Evolutionary conservation across 2,329 filamentous ascomycete genomes (phyloP), one percentile per base, ranked within the genome.

Genomic region (Chalaropsis thielavioides): DNA sequence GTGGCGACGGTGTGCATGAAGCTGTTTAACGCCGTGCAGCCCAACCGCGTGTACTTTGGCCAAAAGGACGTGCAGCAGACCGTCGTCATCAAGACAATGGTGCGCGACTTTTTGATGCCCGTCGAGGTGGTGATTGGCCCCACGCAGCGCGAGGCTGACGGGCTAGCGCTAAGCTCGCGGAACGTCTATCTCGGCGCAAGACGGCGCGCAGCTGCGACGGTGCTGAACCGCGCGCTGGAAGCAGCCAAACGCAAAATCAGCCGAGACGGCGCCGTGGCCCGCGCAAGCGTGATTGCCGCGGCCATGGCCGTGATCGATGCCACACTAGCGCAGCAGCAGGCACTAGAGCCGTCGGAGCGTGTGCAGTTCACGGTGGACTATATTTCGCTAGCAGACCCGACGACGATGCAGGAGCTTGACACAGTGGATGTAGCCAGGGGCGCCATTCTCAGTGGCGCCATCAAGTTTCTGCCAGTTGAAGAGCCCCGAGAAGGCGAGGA

Each of bases 31-130:
- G 73, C 77, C 22, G 75, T 78, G 19, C 76, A 77, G 71, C 85
- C 88, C 0, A 86, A 90, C 67, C 79, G 81, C 3, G 88, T 88
- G 22, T 92, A 96, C 76, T 96, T 99, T 77, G 94, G 94, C 3
- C 94, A 97, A 75, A 99, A 99, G 77, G 94, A 99, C 74, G 85
- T 96, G 22, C 94, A 99, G 78, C 94, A 99, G 76, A 95, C 91
- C 0, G 89, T 95, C 19, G 83, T 99, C 11, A 89, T 99, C 71
- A 86, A 84, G 71, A 84, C 88, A 56, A 85, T 99, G 83, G 88
- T 96, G 40, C 81, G 84, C 69, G 94, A 99, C 74, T 92, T 99
- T 69, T 84, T 91, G 73, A 75, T 97, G 49, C 83, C 89, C 46
- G 88, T 84, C 2, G 78, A 88, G 24, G 84, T 97, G 8, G 80